Evolutionary conservation across 441 rosid species (phyloP).

Genomic region (Arabidopsis lyrata): DNA sequence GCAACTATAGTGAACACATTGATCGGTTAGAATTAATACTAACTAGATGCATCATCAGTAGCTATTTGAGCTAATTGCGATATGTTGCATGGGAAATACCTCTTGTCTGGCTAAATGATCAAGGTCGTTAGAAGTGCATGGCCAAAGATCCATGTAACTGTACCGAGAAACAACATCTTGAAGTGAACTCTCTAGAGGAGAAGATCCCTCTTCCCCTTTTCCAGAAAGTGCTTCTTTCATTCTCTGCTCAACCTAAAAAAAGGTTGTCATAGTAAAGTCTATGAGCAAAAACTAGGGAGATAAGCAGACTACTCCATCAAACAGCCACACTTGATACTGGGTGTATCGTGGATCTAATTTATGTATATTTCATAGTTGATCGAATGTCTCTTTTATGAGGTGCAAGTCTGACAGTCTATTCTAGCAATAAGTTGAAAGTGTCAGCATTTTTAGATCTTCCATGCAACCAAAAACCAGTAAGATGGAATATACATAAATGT

Average conservation of each 20-base stretch:
- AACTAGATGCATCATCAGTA: constrained; percentile 21
- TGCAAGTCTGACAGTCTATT: neutral
- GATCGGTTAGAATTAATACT: constrained; percentile 24
- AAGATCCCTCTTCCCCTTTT: constrained; percentile 70
- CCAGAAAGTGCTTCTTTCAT: constrained; percentile 91
- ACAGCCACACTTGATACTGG: constrained; percentile 11
- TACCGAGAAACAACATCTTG: constrained; percentile 86
- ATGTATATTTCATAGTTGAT: constrained; percentile 1
- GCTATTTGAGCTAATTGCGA: constrained; percentile 5
- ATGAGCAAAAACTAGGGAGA: neutral
- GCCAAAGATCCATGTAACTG: constrained; percentile 98
- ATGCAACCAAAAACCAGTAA: constrained; percentile 22
- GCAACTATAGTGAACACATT: constrained; percentile 63
- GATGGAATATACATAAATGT: neutral
- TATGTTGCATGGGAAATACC: constrained; percentile 55
- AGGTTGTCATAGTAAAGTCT: constrained; percentile 20
- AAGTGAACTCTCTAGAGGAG: constrained; percentile 69
- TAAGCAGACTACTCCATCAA: constrained; percentile 23
- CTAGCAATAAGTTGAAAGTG: neutral
- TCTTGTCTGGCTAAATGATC: constrained; percentile 92
- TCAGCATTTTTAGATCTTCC: constrained; percentile 15
- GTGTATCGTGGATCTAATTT: constrained; percentile 3
- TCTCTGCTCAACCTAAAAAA: constrained; percentile 90
- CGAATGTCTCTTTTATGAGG: constrained; percentile 21
- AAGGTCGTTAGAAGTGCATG: constrained; percentile 86